These are phyloP conservation scores for Trichocladium uniseriatum DNA, from an alignment of 495 filamentous ascomycete genomes.

Conservation along the genomic window DNA sequence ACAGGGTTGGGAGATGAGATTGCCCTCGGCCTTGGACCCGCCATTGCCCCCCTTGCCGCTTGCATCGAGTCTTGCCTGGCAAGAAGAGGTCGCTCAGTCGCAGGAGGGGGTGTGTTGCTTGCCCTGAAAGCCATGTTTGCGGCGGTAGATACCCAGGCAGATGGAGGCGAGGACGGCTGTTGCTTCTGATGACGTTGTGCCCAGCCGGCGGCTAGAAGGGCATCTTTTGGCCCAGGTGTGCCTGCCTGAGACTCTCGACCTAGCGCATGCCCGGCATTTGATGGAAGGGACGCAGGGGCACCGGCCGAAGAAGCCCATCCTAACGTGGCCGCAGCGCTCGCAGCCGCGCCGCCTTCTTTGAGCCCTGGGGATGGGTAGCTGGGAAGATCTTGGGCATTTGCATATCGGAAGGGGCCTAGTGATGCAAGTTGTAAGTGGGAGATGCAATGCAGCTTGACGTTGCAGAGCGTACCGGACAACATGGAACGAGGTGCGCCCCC, in stretches of 20 bases:
- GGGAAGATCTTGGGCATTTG: constrained; percentile 56
- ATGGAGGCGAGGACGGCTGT: constrained; percentile 28
- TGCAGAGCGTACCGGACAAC: background rate
- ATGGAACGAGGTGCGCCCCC: background rate
- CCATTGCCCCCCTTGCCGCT: constrained; percentile 68
- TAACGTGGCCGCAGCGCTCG: constrained; percentile 61
- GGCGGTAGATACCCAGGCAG: constrained; percentile 47
- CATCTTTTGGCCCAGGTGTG: constrained; percentile 60
- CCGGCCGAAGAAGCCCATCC: constrained; percentile 44
- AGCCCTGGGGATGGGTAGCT: constrained; percentile 58
- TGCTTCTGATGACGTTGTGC: constrained; percentile 44
- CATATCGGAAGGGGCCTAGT: constrained; percentile 53
- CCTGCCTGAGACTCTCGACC: constrained; percentile 36
- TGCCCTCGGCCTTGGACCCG: constrained; percentile 50
- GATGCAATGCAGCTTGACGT: background rate
- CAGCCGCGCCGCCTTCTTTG: constrained; percentile 52
- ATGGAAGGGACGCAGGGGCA: constrained; percentile 3
- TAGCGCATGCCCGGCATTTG: background rate
- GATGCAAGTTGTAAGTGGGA: constrained; percentile 14
- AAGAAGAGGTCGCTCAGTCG: constrained; percentile 8
- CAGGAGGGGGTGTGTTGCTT: constrained; percentile 9
- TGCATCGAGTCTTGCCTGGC: constrained; percentile 49
- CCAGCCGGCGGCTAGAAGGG: constrained; percentile 56
- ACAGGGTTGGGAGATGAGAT: constrained; percentile 50
- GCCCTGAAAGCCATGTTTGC: constrained; percentile 46